These are phyloP conservation scores for Euptelea pleiosperma DNA, from an alignment of 164 flowering plant species.

Conservation along the genomic window DNA sequence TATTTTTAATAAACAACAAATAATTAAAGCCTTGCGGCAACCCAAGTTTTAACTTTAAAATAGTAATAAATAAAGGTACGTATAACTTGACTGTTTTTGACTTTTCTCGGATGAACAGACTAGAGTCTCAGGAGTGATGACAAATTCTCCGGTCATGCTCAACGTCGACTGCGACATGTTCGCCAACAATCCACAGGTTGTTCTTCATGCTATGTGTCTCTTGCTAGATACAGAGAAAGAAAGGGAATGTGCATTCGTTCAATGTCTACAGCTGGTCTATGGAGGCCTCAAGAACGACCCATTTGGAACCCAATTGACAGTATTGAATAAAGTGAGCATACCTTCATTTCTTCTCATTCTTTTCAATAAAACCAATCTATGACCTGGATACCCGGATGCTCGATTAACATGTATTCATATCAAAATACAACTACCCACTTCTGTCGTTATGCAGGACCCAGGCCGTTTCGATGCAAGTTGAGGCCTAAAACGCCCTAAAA, in stretches of 20 bases:
- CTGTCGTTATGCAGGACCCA: no score
- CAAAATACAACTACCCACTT: no score
- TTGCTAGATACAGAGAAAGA: slow-evolving; percentile 32
- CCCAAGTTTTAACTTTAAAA: no score
- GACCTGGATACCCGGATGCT: no score
- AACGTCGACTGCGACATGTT: slow-evolving; percentile 80
- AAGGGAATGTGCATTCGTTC: slow-evolving; percentile 41
- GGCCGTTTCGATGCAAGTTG: no score
- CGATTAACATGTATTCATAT: no score
- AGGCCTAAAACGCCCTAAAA: no score
- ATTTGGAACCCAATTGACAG: slow-evolving; percentile 33
- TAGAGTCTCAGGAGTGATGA: slow-evolving; percentile 66
- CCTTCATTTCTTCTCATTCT: background rate
- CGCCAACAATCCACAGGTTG: slow-evolving; percentile 47
- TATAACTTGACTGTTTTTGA: no score
- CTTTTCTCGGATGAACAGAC: slow-evolving; percentile 26
- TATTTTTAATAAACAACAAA: no score
- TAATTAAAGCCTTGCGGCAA: no score
- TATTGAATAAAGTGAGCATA: slow-evolving; percentile 23
- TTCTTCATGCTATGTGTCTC: slow-evolving; percentile 54
- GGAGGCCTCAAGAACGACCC: slow-evolving; percentile 46
- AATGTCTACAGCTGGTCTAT: slow-evolving; percentile 49
- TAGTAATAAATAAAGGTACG: no score
- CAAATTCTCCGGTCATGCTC: slow-evolving; percentile 65
- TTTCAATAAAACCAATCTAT: no score